Percentiles rank a stretch among this genome's conserved stretches.
These are phyloP conservation scores for Tanacetum coccineum DNA, from an alignment of 129 eudicot genomes.

Conservation along the genomic window DNA sequence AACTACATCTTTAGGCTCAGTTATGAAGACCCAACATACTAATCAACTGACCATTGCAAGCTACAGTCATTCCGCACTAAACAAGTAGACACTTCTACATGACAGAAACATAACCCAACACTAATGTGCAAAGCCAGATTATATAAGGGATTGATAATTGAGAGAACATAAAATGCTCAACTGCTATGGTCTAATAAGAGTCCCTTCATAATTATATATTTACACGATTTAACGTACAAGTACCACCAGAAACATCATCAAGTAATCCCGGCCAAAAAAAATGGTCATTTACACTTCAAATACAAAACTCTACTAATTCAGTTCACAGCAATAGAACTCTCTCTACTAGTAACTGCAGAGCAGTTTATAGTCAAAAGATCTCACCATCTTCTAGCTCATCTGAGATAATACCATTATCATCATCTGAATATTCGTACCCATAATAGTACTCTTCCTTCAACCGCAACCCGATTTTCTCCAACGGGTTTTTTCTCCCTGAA, in stretches of 20 bases:
- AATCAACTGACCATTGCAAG: too few species aligned
- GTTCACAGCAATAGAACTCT: conserved; percentile 15
- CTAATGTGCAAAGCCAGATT: too few species aligned
- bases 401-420: conserved; percentile 18
- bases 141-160: too few species aligned
- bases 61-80: too few species aligned
- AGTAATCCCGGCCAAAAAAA: background rate
- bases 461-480: conserved; percentile 29
- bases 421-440: conserved; percentile 33
- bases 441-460: conserved; percentile 32
- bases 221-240: conserved; percentile 26
- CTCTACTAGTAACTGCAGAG: background rate
- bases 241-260: conserved; percentile 20
- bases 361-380: conserved; percentile 27
- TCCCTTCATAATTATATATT: conserved; percentile 7
- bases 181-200: too few species aligned
- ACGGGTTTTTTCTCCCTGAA: conserved; percentile 29
- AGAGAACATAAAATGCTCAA: too few species aligned
- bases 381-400: conserved; percentile 38
- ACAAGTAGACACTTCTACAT: too few species aligned
- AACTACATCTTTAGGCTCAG: background rate
- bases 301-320: background rate
- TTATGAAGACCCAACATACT: background rate
- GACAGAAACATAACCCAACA: too few species aligned
- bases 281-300: conserved; percentile 25